Evolutionary conservation across 257 asterid genomes (phyloP), one percentile per base, ranked within the genome.

Genomic region (Fraxinus anomala): DNA sequence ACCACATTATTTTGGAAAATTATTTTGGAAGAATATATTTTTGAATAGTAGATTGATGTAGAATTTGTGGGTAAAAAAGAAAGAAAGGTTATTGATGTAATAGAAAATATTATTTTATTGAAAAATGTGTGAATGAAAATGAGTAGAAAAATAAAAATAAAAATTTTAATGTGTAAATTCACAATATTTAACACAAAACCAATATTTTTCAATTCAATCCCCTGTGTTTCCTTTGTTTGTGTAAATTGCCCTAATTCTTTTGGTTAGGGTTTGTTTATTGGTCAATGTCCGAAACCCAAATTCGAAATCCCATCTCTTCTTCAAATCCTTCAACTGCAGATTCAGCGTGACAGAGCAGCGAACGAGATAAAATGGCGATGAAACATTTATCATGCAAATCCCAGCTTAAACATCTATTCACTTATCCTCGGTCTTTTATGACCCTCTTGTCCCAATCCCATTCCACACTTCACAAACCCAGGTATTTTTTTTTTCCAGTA

Each of bases 321-420:
- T 5, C 33, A 49, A 2, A 21, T 59, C 49, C 76, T 59, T 40
- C 81, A 51, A 31, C 73, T 19, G 31, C 47, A 51, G 70, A n/a
- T 72, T 68, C 82, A 76, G 85, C 31, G 39, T 34, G 23, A 17
- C 51, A 66, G 59, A 83, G 36, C 59, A 9, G 28, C 67, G 10
- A 28, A 73, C 9, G 21, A 40, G 69, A 19, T 37, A 75, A 34
- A 78, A 85, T 89, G 95, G 86, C 85, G 83, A 65, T 86, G 84
- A 89, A 82, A 80, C 73, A 78, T 71, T 76, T 80, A 34, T 84
- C 87, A 70, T 79, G 80, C 68, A 92, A 83, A 79, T 77, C 86
- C 72, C 85, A 40, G 31, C 80, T 92, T 68, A 82, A 69, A 63
- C 85, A 77, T 40, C 56, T 86, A 79, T 76, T 78, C 69, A 9